Evolutionary conservation across 805 yeast species (phyloP).

Genomic region (Peterozyma xylosa): DNA sequence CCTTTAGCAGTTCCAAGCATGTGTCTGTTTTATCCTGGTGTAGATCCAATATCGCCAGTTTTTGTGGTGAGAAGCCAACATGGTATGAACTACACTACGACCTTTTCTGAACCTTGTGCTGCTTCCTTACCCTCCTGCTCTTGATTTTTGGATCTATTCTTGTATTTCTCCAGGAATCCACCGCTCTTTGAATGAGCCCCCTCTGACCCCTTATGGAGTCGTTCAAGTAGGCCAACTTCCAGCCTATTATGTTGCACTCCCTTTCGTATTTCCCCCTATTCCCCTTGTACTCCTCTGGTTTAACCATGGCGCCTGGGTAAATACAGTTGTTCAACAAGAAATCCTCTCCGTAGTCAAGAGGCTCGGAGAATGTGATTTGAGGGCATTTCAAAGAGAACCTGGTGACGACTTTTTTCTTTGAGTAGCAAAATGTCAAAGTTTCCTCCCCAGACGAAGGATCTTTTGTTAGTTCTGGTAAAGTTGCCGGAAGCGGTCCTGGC

Average conservation of each 20-base stretch:
- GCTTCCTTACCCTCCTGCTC: conserved; percentile 33
- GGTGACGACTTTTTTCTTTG: conserved; percentile 21
- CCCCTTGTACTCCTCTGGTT: conserved; percentile 32
- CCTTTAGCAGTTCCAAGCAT: too few species aligned
- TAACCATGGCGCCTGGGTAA: conserved; percentile 39
- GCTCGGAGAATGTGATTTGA: neutral
- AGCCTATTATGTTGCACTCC: conserved; percentile 40
- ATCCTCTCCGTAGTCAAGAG: conserved; percentile 8
- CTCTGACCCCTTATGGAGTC: conserved; percentile 33
- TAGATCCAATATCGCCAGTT: too few species aligned
- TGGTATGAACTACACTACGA: neutral
- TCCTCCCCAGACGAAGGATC: conserved; percentile 22
- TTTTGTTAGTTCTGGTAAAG: conserved; percentile 8
- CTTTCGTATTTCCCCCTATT: conserved; percentile 38
- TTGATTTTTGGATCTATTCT: conserved; percentile 30
- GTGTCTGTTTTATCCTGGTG: too few species aligned
- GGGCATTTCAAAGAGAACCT: conserved; percentile 18
- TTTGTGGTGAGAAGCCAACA: too few species aligned
- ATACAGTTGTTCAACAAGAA: conserved; percentile 35
- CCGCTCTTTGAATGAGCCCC: conserved; percentile 44
- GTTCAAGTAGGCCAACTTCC: conserved; percentile 36
- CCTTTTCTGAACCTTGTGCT: conserved; percentile 4
- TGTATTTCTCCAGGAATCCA: conserved; percentile 44
- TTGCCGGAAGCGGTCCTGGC: conserved; percentile 25
- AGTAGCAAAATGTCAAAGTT: conserved; percentile 21